Base-by-base conservation (phyloP, 176 grass and related monocot genomes). In the Rhynchospora tenuis region DNA sequence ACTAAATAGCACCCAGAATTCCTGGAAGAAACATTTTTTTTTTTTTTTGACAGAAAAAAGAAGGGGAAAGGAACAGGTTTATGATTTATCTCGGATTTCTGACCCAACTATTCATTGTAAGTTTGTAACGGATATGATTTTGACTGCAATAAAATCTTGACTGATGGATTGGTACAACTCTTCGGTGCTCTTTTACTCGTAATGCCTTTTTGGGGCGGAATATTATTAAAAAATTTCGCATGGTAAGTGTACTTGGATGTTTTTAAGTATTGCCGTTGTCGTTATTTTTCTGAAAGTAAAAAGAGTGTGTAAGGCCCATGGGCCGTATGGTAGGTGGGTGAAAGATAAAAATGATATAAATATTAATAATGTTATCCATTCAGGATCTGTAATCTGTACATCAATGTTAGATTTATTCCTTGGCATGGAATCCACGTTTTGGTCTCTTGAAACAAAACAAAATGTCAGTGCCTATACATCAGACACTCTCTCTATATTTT, bases 391-490 rank as follows among this genome's bases (percentile, higher is more conserved):
- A 54, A 29, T 28, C 27, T 9, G 47, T 31, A 55, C 23, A 76
- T 76, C 24, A 46, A 51, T 51, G 47, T 15, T 75, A 14, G 3
- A 14, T 26, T 50, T 46, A 73, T 23, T 75, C 72, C 47, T 73
- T 23, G 45, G n/a, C 22, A 76, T 77, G 86, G 67, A 79, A 83
- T 62, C 80, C 83, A 45, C 54, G 24, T 69, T 59, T 83, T 76
- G 81, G 85, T 89, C 73, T 68, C 86, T 47, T 84, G 83, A 59
- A 81, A 83, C 85, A 89, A 50, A 52, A 89, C 80, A 90, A 88
- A 48, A 81, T 62, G 80, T 58, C 71, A 86, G 63, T 68, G 80
- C 87, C 60, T 68, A 45, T 9, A 26, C 44, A 81, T n/a, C 67
- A 10, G 7, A n/a, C 66, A 45, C 1, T 70, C 29, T 70, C 33